Percentiles rank a stretch among this genome's conserved stretches.
phyloP scores from a whole-genome alignment of 2,329 filamentous ascomycete species.

The Botrytis fragariae region DNA sequence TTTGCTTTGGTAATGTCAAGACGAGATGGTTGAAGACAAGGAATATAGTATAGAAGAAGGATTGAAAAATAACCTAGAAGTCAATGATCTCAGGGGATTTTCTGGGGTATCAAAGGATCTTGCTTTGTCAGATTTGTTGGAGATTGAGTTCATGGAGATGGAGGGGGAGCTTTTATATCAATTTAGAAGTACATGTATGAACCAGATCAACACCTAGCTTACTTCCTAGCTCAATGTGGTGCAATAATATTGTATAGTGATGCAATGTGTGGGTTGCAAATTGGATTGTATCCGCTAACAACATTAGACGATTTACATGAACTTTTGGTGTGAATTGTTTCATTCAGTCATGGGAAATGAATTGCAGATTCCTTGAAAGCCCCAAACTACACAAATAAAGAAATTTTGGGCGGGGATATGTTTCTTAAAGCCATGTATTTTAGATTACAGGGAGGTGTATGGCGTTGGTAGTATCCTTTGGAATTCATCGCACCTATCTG shows the following conservation, averaged over 20 bases:
- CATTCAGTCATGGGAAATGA: neutral
- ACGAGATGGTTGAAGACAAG: neutral
- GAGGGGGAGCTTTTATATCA: no score
- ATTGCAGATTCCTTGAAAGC: neutral
- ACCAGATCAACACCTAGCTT: neutral
- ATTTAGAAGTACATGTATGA: neutral
- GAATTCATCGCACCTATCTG: neutral
- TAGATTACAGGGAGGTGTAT: neutral
- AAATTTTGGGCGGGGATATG: fast-evolving
- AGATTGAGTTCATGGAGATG: neutral
- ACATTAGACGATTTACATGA: neutral
- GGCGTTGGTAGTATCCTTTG: neutral
- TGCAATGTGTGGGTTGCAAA: neutral
- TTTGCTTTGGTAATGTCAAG: neutral
- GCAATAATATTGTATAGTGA: neutral
- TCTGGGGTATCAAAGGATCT: neutral
- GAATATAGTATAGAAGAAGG: neutral
- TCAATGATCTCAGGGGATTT: neutral
- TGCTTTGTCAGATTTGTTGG: neutral
- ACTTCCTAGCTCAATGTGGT: neutral
- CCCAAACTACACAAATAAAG: neutral
- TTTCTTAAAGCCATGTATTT: neutral
- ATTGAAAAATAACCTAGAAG: neutral
- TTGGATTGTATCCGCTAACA: neutral
- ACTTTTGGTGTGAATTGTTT: neutral